Conservation (phyloP, 2,329 filamentous ascomycete species). For the Fusarium ramigenum region DNA sequence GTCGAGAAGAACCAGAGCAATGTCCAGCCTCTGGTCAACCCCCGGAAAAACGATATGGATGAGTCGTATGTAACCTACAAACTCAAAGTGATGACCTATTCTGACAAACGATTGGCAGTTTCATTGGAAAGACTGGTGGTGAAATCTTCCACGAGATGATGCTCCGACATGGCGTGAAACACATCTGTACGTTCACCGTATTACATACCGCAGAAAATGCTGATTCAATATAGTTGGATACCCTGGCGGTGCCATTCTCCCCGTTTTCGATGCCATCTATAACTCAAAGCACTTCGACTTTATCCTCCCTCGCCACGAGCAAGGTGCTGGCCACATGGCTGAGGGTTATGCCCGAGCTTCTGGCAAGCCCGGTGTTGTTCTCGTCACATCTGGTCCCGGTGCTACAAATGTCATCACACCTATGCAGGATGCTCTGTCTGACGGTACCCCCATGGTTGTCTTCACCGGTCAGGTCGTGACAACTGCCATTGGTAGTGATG, state of each 20-base stretch:
- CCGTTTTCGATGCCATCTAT: constrained; percentile 98
- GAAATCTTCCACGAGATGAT: constrained; percentile 99
- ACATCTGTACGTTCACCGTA: constrained; percentile 79
- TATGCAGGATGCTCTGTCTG: neutral
- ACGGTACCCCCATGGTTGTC: neutral
- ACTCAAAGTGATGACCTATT: neutral
- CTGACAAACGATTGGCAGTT: constrained; percentile 68
- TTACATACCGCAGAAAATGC: constrained; percentile 17
- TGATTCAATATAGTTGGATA: constrained; percentile 73
- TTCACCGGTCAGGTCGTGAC: neutral
- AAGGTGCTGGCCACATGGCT: constrained; percentile 98
- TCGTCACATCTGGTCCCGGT: constrained; percentile 93
- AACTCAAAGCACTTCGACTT: constrained; percentile 98
- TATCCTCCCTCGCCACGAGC: constrained; percentile 88
- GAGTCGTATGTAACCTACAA: constrained; percentile 72
- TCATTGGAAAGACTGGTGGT: constrained; percentile 71
- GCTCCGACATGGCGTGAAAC: constrained; percentile 88
- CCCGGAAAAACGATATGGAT: constrained; percentile 72
- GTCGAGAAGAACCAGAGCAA: constrained; percentile 59
- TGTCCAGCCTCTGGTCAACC: constrained; percentile 75
- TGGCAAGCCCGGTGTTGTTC: constrained; percentile 92
- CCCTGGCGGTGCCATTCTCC: constrained; percentile 94
- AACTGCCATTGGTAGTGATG: neutral
- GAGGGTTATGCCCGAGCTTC: constrained; percentile 92
- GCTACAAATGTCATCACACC: constrained; percentile 92